These are phyloP conservation scores for Suhomyces taliae DNA, from an alignment of 1,139 yeast genomes.

Conservation along the genomic window DNA sequence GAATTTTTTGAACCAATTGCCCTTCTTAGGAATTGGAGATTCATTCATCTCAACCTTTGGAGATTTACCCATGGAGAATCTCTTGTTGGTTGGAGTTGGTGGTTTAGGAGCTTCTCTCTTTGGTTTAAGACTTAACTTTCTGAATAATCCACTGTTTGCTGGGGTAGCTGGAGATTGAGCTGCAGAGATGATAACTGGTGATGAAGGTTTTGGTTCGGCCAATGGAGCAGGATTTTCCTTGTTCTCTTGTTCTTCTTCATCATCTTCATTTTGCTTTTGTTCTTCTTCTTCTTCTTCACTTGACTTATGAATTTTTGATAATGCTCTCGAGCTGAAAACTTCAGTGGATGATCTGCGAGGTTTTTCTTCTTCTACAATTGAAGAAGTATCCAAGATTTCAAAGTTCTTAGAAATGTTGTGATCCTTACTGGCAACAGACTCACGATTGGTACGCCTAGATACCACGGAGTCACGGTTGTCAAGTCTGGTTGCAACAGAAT, in stretches of 20 bases:
- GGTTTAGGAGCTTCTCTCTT: constrained; percentile 43
- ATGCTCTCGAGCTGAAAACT: constrained; percentile 27
- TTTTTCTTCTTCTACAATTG: constrained; percentile 10
- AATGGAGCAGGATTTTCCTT: not conserved
- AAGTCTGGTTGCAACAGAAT: too few relatives aligned
- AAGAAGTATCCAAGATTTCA: constrained; percentile 16
- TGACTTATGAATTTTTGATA: constrained; percentile 7
- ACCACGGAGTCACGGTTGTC: not conserved
- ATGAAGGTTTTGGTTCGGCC: too few relatives aligned
- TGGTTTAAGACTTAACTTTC: constrained; percentile 40
- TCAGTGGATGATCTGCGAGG: constrained; percentile 29
- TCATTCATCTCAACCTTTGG: constrained; percentile 9
- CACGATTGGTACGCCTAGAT: not conserved
- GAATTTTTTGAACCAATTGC: constrained; percentile 42
- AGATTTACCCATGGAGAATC: constrained; percentile 23
- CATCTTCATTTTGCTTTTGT: not conserved
- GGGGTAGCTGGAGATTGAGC: not conserved
- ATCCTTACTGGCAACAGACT: constrained; percentile 2
- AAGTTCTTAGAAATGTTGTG: constrained; percentile 13
- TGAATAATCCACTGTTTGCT: constrained; percentile 18
- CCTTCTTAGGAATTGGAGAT: constrained; percentile 16
- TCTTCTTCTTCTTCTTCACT: constrained; percentile 3
- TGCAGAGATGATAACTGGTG: constrained; percentile 2
- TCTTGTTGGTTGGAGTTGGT: constrained; percentile 13
- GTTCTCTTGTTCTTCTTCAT: not conserved